Percentiles rank a stretch among this genome's conserved stretches.
Conservation (phyloP, 2,329 filamentous ascomycete species). For the Alternaria brassicicola region DNA sequence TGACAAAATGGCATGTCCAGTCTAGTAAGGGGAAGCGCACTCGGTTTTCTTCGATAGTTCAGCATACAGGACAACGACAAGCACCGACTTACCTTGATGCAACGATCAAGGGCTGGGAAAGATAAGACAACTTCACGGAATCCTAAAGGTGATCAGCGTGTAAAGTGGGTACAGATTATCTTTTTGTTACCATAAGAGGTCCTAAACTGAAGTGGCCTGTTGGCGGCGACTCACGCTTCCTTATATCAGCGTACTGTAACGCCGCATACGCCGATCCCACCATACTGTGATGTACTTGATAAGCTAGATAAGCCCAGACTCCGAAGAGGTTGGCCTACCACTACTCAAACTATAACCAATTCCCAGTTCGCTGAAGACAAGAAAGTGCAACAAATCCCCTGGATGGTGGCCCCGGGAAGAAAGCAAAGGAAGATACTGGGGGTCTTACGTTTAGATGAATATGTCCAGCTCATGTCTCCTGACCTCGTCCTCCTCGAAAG, state of each 20-base stretch:
- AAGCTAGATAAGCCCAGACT: constrained; percentile 10
- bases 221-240: constrained; percentile 3
- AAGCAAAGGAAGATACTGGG: constrained; percentile 1
- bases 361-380: constrained; percentile 4
- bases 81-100: constrained; percentile 18
- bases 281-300: constrained; percentile 20
- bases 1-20: neutral
- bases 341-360: constrained; percentile 4
- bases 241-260: constrained; percentile 9
- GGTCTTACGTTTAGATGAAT: constrained; percentile 65
- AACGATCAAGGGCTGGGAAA: neutral
- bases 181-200: constrained; percentile 30
- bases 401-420: neutral
- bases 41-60: constrained; percentile 9
- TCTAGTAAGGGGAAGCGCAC: neutral
- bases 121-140: constrained; percentile 17
- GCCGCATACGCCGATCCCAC: constrained; percentile 15
- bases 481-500: constrained; percentile 78
- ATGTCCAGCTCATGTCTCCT: constrained; percentile 82
- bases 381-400: constrained; percentile 3
- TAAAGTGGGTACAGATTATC: constrained; percentile 28
- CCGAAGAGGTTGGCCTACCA: constrained; percentile 1
- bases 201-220: constrained; percentile 12
- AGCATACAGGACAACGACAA: constrained; percentile 12
- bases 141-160: constrained; percentile 31